Base-by-base conservation (phyloP, 176 grass and related monocot species). In the Eremochloa ophiuroides region DNA sequence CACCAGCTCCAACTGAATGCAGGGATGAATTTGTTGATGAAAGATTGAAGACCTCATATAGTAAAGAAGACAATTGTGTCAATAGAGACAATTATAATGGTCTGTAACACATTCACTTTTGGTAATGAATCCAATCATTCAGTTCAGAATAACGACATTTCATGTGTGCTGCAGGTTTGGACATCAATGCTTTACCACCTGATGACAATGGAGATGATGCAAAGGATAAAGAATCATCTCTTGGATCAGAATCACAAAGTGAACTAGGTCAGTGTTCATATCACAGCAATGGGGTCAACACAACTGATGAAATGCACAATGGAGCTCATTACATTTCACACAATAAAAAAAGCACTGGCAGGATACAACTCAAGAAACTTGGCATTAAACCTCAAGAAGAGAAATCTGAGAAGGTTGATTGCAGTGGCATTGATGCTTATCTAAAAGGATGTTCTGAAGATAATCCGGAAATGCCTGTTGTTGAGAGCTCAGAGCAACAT, bases 101-200 rank as follows among this genome's bases (percentile, higher is more conserved):
- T 84, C 26, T 11, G 61, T 30, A 31, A 61, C 29, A 46, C 48
- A 68, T 34, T 9, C 27, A 29, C 12, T 58, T 81, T 58, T 84
- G 31, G 6, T 59, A 25, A 62, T 31, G 8, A 39, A 62, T 69
- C 67, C 2, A 7, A 62, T 20, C 8, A 31, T 73, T 34, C 20
- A 22, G 33, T 60, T 79, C 69, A 42, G 30, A 23, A 25, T 38
- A 34, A 39, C 3, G 25, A 25, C 18, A 58, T 80, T 67, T 60
- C 51, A 51, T 80, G 59, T 7, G 64, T 71, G 55, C 20, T 78
- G 55, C 79, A 86, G 79, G 63, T 81, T 42, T 76, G 41, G 82
- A 81, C 70, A 81, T 85, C 35, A 89, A 76, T 75, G 41, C 43
- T 76, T 46, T 70, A 70, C 81, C 82, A 62, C 33, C 15, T 84